phyloP scores from a whole-genome alignment of 352 stramenopile species.

The Saprolegnia parasitica region DNA sequence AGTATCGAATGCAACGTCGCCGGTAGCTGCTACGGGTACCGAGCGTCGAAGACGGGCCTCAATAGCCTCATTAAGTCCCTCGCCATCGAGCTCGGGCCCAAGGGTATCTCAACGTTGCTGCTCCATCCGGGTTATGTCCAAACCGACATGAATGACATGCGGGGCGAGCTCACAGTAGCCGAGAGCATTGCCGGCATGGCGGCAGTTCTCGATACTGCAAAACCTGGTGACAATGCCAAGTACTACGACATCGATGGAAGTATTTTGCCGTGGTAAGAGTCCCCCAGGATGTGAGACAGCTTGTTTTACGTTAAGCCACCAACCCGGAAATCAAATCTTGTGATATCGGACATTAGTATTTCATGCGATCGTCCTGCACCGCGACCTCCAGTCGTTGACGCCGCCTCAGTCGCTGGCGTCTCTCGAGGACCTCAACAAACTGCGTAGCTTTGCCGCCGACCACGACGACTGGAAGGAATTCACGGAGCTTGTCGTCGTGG shows the following conservation, averaged over 20 bases:
- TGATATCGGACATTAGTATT: too few species aligned
- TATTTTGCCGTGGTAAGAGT: constrained; percentile 42
- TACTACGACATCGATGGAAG: constrained; percentile 45
- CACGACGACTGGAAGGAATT: too few species aligned
- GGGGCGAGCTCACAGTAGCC: constrained; percentile 33
- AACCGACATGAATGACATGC: constrained; percentile 42
- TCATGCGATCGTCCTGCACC: too few species aligned
- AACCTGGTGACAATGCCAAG: constrained; percentile 40
- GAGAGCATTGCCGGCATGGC: constrained; percentile 38
- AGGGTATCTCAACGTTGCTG: constrained; percentile 42
- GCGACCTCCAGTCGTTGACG: too few species aligned
- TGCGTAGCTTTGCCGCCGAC: too few species aligned
- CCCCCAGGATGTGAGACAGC: neutral
- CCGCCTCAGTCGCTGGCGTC: too few species aligned
- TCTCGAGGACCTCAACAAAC: too few species aligned
- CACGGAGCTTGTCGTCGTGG: too few species aligned
- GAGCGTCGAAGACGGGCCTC: constrained; percentile 57
- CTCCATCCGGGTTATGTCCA: constrained; percentile 50
- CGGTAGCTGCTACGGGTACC: constrained; percentile 54
- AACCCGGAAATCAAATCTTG: too few species aligned
- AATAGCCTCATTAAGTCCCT: constrained; percentile 58
- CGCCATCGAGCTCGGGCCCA: constrained; percentile 38
- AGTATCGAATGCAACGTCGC: constrained; percentile 30
- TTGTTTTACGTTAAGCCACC: too few species aligned
- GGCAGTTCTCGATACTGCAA: constrained; percentile 33